Conservation (phyloP, 805 yeast species). For the Candida hungchunana region DNA sequence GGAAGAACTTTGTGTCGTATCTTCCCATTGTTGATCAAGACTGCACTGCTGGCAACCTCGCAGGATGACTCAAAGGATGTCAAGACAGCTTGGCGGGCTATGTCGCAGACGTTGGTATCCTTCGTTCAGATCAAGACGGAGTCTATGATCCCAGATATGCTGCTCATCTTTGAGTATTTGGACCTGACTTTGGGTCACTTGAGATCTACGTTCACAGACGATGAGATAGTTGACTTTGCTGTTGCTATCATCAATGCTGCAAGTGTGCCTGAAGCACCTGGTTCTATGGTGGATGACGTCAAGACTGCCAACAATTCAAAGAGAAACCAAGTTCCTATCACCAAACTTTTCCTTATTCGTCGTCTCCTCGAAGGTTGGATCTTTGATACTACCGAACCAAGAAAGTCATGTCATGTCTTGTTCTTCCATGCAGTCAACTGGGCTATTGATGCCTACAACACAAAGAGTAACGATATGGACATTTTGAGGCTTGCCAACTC, state of each 20-base stretch:
- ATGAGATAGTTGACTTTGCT: conserved; percentile 38
- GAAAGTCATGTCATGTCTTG: conserved; percentile 39
- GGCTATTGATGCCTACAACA: conserved; percentile 53
- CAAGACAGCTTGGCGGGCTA: conserved; percentile 26
- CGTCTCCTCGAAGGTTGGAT: conserved; percentile 42
- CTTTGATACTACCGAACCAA: conserved; percentile 26
- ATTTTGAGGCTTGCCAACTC: conserved; percentile 62
- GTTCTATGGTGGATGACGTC: conserved; percentile 26
- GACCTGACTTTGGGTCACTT: conserved; percentile 50
- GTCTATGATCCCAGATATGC: conserved; percentile 54
- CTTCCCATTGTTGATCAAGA: conserved; percentile 45
- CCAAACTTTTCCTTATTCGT: conserved; percentile 59
- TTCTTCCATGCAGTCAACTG: conserved; percentile 46
- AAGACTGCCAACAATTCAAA: conserved; percentile 27
- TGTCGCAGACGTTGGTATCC: conserved; percentile 31
- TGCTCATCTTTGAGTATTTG: conserved; percentile 54
- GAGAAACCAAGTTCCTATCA: conserved; percentile 51
- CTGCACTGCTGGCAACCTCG: conserved; percentile 31
- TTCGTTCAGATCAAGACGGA: conserved; percentile 47
- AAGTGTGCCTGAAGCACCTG: conserved; percentile 54
- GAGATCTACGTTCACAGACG: conserved; percentile 34
- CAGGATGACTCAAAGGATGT: conserved; percentile 22
- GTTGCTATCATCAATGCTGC: conserved; percentile 47
- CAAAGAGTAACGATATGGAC: conserved; percentile 42
- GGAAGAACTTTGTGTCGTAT: conserved; percentile 64